Base-by-base conservation (phyloP, 1,139 yeast species). In the Magnusiomyces tetraspermus region DNA sequence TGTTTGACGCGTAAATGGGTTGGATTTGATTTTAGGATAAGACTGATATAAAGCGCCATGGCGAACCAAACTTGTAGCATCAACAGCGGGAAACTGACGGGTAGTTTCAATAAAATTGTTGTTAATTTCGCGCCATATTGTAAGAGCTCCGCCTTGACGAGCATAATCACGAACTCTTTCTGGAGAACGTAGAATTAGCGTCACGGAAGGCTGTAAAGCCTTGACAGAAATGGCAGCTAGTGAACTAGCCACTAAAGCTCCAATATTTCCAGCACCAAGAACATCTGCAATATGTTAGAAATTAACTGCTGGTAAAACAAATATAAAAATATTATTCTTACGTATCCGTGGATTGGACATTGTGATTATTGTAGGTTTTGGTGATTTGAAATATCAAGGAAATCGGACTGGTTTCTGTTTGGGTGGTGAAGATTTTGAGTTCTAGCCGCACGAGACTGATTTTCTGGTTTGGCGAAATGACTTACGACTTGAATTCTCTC, bases 131-230 rank as follows among this genome's bases (percentile, higher is more conserved):
- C 53, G 51, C 42, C 55, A 54, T 11, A 68, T 42, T 1, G 63
- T 59, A 10, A 77, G 52, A 15, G 67, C 67, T 5, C 76, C 70
- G 46, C 73, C 76, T 42, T 70, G 65, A 21, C 67, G 65, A 36
- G 68, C 59, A 61, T 77, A 80, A 41, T 68, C 63, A 24, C 71
- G 70, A 26, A 76, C 62, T 23, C 75, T 63, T 38, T 62, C 64
- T 44, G 68, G 67, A 51, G 73, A 72, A 45, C 73, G 69, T 53
- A 79, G 62, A 17, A 78, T 65, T 22, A 78, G 67, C 1, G 74
- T 72, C 11, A 76, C 68, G 26, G 68, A 69, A 13, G 75, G 75
- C 19, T 68, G 65, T 15, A 57, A 62, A 43, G 52, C 48, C 21
- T 38, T 37, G 8, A 40, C 44, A 15, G 55, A 51, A 54, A 61